Evolutionary conservation across 495 filamentous ascomycete genomes (phyloP).

Genomic region (Talaromyces nanjingensis): DNA sequence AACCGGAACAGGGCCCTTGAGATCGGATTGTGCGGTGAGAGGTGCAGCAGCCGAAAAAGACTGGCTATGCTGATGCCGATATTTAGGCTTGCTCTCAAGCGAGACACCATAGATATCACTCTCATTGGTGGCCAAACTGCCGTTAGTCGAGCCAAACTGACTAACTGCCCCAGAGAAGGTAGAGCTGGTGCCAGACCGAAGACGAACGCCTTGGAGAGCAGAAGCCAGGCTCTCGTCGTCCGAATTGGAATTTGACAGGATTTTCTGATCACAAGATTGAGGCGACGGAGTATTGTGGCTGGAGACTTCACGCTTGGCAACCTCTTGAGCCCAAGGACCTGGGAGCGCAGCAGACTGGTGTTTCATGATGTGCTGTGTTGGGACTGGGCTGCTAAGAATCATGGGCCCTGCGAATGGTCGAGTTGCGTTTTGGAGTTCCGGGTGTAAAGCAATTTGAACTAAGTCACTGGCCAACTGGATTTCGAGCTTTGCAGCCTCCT

Average conservation of each 20-base stretch:
- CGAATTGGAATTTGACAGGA: neutral
- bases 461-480: constrained; percentile 7
- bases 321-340: constrained; percentile 2
- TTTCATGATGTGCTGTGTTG: neutral
- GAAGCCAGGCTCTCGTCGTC: neutral
- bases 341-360: neutral
- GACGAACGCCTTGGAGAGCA: neutral
- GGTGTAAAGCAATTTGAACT: neutral
- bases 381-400: neutral
- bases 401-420: neutral
- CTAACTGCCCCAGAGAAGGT: neutral
- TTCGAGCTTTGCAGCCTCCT: constrained; percentile 19
- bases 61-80: constrained; percentile 5
- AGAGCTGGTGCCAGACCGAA: constrained; percentile 2
- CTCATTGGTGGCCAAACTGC: neutral
- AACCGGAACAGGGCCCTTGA: neutral
- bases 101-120: neutral
- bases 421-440: neutral
- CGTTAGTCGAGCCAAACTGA: constrained; percentile 6
- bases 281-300: neutral
- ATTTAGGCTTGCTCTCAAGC: neutral
- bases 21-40: neutral
- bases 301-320: neutral
- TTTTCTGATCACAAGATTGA: neutral
- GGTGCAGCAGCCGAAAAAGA: neutral